These are phyloP conservation scores for Alternaria incomplexa DNA, from an alignment of 2,329 filamentous ascomycete species.

Conservation along the genomic window DNA sequence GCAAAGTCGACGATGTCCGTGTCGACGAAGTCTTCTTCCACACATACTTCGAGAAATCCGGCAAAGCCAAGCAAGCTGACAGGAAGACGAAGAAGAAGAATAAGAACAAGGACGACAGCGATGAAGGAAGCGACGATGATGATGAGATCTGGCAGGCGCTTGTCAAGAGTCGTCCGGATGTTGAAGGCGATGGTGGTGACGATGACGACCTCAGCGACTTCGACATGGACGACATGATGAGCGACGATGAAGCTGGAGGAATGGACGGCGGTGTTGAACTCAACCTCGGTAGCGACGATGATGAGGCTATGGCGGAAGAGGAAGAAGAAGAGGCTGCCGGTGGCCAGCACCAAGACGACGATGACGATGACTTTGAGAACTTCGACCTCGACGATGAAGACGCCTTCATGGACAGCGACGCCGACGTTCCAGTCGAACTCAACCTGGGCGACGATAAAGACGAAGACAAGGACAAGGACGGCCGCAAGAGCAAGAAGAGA, in stretches of 20 bases:
- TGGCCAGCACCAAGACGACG: conserved; percentile 40
- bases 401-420: conserved; percentile 61
- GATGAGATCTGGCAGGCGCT: conserved; percentile 93
- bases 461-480: conserved; percentile 47
- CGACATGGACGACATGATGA: conserved; percentile 54
- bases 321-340: conserved; percentile 57
- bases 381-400: conserved; percentile 60
- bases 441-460: conserved; percentile 50
- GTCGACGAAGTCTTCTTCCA: conserved; percentile 98
- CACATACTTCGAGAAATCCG: conserved; percentile 82
- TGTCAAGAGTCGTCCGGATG: conserved; percentile 78
- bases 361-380: conserved; percentile 50
- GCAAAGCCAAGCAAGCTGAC: conserved; percentile 60
- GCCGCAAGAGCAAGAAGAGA: conserved; percentile 70
- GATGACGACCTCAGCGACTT: conserved; percentile 61
- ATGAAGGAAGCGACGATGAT: conserved; percentile 68
- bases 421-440: conserved; percentile 60
- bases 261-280: conserved; percentile 50
- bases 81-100: conserved; percentile 62
- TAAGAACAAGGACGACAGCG: conserved; percentile 49
- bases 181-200: conserved; percentile 70
- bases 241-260: conserved; percentile 54
- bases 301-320: conserved; percentile 51
- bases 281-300: conserved; percentile 58
- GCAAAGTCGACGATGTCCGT: conserved; percentile 84